These are phyloP conservation scores for Sporothrix globosa DNA, from an alignment of 2,329 filamentous ascomycete genomes.

Conservation along the genomic window DNA sequence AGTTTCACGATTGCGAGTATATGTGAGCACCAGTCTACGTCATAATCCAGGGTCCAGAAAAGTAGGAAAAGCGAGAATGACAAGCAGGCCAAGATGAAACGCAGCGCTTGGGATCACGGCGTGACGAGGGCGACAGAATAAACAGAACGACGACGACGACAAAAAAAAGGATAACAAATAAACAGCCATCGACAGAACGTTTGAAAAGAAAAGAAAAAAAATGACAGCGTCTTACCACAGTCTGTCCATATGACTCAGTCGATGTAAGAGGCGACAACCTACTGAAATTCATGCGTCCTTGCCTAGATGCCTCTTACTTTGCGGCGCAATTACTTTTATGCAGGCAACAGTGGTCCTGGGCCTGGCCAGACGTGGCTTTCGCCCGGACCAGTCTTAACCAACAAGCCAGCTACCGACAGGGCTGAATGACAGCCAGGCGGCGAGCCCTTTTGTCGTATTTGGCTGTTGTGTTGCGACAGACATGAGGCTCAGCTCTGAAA, in stretches of 20 bases:
- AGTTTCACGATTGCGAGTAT: not conserved
- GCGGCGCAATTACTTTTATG: not conserved
- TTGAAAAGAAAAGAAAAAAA: not conserved
- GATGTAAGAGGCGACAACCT: not conserved
- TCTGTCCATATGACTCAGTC: not conserved
- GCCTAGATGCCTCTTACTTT: conserved; percentile 1
- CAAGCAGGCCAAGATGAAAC: conserved; percentile 22
- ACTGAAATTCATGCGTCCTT: not conserved
- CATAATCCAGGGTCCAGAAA: too few relatives aligned
- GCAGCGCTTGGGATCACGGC: not conserved
- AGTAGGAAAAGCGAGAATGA: not conserved
- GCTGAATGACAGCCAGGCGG: not conserved
- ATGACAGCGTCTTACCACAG: not conserved
- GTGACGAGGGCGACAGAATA: not conserved
- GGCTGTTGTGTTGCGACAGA: not conserved
- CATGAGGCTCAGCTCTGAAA: too few relatives aligned
- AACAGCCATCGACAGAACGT: not conserved
- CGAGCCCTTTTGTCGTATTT: not conserved
- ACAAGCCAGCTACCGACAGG: conserved; percentile 18
- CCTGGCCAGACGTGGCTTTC: not conserved
- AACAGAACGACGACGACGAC: not conserved
- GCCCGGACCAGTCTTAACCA: too few relatives aligned
- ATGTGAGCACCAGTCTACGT: not conserved
- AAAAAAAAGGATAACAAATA: not conserved
- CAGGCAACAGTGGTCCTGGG: not conserved